These are phyloP conservation scores for Letharia columbiana DNA, from an alignment of 495 filamentous ascomycete species.

Conservation along the genomic window DNA sequence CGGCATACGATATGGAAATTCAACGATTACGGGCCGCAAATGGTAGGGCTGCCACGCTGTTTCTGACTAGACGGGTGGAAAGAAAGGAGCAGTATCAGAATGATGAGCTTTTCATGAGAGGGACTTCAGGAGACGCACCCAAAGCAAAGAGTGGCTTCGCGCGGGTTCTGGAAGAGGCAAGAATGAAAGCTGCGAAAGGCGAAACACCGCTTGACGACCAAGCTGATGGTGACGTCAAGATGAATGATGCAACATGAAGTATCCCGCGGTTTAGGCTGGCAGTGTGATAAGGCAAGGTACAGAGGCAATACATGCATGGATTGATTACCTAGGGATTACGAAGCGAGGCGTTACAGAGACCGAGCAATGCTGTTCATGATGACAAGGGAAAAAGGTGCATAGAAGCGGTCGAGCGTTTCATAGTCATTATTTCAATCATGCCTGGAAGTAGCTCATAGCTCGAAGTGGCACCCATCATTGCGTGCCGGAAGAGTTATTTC, in stretches of 20 bases:
- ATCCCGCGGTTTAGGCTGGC: constrained; percentile 3
- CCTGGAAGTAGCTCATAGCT: not conserved
- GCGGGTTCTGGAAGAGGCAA: constrained; percentile 27
- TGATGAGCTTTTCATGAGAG: constrained; percentile 27
- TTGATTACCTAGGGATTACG: constrained; percentile 12
- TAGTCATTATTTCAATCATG: not conserved
- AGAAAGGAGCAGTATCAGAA: constrained; percentile 32
- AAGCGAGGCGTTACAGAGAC: constrained; percentile 19
- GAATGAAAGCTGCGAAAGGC: constrained; percentile 23
- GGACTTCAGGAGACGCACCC: not conserved
- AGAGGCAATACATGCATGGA: constrained; percentile 10
- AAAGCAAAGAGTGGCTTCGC: constrained; percentile 21
- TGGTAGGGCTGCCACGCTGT: constrained; percentile 38
- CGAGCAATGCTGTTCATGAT: not conserved
- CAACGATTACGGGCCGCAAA: constrained; percentile 52
- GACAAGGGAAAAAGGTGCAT: not conserved
- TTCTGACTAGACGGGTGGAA: constrained; percentile 54
- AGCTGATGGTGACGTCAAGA: constrained; percentile 7
- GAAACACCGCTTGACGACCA: constrained; percentile 7
- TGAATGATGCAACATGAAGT: constrained; percentile 9
- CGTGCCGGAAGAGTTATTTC: too few species aligned
- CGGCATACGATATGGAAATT: constrained; percentile 74
- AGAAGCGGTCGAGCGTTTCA: constrained; percentile 7
- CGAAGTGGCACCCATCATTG: not conserved
- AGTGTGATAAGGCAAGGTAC: not conserved